Conservation (phyloP, 805 yeast species). For the Komagataella kurtzmanii region DNA sequence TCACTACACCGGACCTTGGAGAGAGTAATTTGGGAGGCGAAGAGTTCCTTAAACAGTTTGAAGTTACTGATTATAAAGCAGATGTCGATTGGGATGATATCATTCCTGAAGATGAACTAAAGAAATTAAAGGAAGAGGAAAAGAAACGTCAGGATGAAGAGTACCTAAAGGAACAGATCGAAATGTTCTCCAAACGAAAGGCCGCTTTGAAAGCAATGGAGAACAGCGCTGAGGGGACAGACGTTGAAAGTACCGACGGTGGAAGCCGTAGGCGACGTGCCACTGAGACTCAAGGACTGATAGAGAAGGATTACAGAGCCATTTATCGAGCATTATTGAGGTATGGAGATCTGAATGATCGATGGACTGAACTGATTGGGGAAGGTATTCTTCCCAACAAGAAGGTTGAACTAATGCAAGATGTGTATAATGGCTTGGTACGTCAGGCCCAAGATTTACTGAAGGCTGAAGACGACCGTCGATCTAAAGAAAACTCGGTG, state of each 20-base stretch:
- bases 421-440: constrained; percentile 62
- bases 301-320: constrained; percentile 79
- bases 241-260: constrained; percentile 25
- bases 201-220: constrained; percentile 55
- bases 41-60: constrained; percentile 92
- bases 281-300: constrained; percentile 37
- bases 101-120: constrained; percentile 87
- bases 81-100: constrained; percentile 99
- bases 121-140: constrained; percentile 83
- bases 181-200: constrained; percentile 71
- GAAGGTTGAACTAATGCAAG: constrained; percentile 64
- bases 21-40: constrained; percentile 98
- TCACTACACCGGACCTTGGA: constrained; percentile 91
- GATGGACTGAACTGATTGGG: constrained; percentile 76
- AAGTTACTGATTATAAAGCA: constrained; percentile 96
- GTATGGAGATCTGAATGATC: constrained; percentile 63
- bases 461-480: constrained; percentile 50
- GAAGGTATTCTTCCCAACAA: constrained; percentile 85
- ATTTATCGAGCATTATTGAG: constrained; percentile 73
- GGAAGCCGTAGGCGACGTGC: constrained; percentile 21
- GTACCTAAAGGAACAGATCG: constrained; percentile 78
- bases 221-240: constrained; percentile 14
- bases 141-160: constrained; percentile 76
- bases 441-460: constrained; percentile 47
- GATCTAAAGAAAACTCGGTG: constrained; percentile 48